Base-by-base conservation (phyloP, 768 basidiomycete species). In the Tulasnella sp. region DNA sequence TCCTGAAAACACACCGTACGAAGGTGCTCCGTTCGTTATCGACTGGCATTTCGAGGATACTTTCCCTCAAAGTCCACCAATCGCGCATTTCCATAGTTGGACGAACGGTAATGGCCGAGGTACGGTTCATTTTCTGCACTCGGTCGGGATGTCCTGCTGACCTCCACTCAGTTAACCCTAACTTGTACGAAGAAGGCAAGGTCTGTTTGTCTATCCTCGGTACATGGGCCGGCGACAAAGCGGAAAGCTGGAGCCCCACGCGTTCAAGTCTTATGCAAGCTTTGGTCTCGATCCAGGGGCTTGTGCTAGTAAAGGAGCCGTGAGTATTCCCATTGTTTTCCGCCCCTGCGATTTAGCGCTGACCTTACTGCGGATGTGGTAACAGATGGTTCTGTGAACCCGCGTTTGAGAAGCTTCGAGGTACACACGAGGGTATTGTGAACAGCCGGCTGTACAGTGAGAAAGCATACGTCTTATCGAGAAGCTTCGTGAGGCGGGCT, bases 141-240 rank as follows among this genome's bases (percentile, higher is more conserved):
- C 49, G 58, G 31, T n/a, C 25, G n/a, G 76, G 74, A 58, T 69
- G 15, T 38, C 58, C 8, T 31, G 36, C 37, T 31, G 8, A 39
- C 34, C 25, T 31, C 17, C 5, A 15, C 34, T 12, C 52, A 58
- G 54, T 76, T 7, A 67, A 58, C 40, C 77, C 77, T 54, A 97
- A 97, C 83, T 83, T 97, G 54, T 98, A 98, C 78, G 95, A 96
- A 81, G 96, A 97, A 79, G 96, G 96, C 64, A 97, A 97, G 82
- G 94, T 97, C 38, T 97, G 95, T 80, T 83, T 97, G 54, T 96
- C 94, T 19, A 93, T 97, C 70, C 84, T 97, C 8, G 93, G 93
- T 19, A 96, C 95, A 0, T 97, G 96, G 96, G 87, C 89, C 9
- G 96, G 96, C 11, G 96, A 97, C 80, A 89, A 87, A 81, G 91